These are phyloP conservation scores for Acmispon strigosus DNA, from an alignment of 306 rosid species.

Conservation along the genomic window DNA sequence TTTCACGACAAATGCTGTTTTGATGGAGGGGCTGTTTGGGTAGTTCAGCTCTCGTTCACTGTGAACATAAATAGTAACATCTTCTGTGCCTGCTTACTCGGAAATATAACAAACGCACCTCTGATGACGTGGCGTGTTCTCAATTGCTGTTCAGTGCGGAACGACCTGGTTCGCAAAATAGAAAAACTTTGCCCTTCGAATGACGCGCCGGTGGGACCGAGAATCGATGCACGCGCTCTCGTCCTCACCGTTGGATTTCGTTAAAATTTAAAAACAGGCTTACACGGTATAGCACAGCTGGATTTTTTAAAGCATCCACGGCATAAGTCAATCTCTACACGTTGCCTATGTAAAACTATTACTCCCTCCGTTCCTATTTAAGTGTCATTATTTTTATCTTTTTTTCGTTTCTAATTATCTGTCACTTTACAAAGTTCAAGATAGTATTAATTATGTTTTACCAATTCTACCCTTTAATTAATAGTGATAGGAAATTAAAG, in stretches of 20 bases:
- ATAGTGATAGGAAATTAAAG: no score
- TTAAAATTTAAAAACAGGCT: neutral
- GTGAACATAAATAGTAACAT: neutral
- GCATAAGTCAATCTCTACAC: no score
- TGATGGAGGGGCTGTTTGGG: slow-evolving; percentile 4
- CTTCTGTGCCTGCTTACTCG: neutral
- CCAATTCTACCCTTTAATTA: no score
- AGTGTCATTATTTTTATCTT: no score
- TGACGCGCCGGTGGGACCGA: slow-evolving; percentile 19
- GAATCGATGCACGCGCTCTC: neutral
- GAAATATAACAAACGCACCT: neutral
- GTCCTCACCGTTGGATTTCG: slow-evolving; percentile 17
- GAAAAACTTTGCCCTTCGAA: slow-evolving; percentile 6
- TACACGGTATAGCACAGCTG: no score
- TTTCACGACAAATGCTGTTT: neutral
- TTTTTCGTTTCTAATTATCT: no score
- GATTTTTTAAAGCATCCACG: no score
- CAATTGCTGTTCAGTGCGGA: neutral
- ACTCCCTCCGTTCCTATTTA: no score
- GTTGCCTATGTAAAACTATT: no score
- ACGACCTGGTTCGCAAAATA: slow-evolving; percentile 40
- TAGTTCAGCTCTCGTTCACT: neutral
- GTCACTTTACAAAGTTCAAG: no score
- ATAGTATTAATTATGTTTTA: no score
- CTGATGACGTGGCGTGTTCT: slow-evolving; percentile 12